Base-by-base conservation (phyloP, 495 filamentous ascomycete species). In the Daldinia vernicosa region DNA sequence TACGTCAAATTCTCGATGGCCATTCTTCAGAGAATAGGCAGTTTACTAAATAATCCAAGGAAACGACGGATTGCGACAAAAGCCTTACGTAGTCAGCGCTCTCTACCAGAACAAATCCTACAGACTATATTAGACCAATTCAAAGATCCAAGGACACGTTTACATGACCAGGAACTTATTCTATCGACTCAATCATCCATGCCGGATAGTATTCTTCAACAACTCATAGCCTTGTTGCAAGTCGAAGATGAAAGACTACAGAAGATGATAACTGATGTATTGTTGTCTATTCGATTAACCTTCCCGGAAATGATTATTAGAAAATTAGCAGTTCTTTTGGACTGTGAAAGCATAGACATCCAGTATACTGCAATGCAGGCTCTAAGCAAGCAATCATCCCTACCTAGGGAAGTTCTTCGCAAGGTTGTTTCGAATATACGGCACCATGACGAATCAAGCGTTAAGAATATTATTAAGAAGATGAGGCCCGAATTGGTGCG, bases 391-490 rank as follows among this genome's bases (percentile, higher is more conserved):
- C 35, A 45, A 19, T 0, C 40, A 22, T 45, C 40, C 40, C 9
- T 45, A 45, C n/a, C 40, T 1, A 3, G 7, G 17, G 6, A 45
- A 19, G 17, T 45, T 2, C 17, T 45, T 22, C 40, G 7, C 6
- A 17, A 19, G 7, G 22, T 45, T 0, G 3, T 19, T 17, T 45
- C n/a, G 7, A 6, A n/a, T 19, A 45, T 45, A 22, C 9, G 40
- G 40, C 15, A 17, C 6, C 5, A 45, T 22, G 2, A 11, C 2
- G 40, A 45, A 19, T 7, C 3, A 22, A 11, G 11, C 0, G 1
- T 8, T 8, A 1, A 0, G 17, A 0, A 17, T 45, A 8, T 17
- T 22, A 0, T 22, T 5, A 3, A 7, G 2, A 0, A 5, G 6
- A 9, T 19, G 40, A 22, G 1, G 0, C 7, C 5, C 9, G 3